phyloP scores from a whole-genome alignment of 1,139 yeast species.

The Geotrichum siamense region DNA sequence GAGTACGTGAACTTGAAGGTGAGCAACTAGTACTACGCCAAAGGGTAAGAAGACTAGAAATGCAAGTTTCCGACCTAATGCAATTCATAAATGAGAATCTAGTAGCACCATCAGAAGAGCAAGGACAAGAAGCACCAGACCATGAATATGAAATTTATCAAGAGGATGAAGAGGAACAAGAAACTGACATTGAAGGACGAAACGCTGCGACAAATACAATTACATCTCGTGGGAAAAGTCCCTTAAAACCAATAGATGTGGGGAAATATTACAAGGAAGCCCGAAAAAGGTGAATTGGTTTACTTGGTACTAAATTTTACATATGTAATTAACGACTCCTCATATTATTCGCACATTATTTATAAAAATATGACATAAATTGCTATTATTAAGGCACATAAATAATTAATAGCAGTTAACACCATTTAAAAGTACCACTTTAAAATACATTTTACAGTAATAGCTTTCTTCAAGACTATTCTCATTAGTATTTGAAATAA shows the following conservation, averaged over 20 bases:
- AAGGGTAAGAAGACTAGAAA: constrained; percentile 2
- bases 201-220: too few relatives aligned
- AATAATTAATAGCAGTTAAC: too few relatives aligned
- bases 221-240: constrained; percentile 19
- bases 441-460: too few relatives aligned
- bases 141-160: constrained; percentile 4
- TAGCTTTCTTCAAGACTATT: too few relatives aligned
- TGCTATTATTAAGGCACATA: too few relatives aligned
- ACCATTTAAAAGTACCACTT: too few relatives aligned
- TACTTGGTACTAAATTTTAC: too few relatives aligned
- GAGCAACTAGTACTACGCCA: constrained; percentile 2
- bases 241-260: neutral
- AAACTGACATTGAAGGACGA: constrained; percentile 20
- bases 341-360: too few relatives aligned
- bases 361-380: too few relatives aligned
- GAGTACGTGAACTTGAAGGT: constrained; percentile 3
- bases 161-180: constrained; percentile 12
- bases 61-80: constrained; percentile 2
- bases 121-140: constrained; percentile 1
- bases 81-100: neutral
- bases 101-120: neutral
- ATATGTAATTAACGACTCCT: too few relatives aligned
- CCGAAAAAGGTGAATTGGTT: neutral
- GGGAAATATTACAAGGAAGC: neutral
- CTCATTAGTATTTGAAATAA: too few relatives aligned